phyloP scores from a whole-genome alignment of 2,329 filamentous ascomycete genomes.

The Ustulina deusta region DNA sequence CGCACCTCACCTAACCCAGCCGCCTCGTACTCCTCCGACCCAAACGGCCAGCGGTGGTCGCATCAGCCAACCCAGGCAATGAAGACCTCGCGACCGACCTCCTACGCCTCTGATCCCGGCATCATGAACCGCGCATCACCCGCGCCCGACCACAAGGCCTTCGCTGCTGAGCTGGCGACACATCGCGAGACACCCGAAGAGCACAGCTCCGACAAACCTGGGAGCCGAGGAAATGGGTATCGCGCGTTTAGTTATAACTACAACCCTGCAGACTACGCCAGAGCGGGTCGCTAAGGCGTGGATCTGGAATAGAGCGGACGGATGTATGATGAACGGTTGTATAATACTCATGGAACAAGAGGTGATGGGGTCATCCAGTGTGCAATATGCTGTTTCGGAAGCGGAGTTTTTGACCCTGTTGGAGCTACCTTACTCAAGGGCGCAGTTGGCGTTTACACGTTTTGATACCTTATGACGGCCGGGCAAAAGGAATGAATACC shows the following conservation, averaged over 20 bases:
- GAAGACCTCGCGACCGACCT: constrained; percentile 53
- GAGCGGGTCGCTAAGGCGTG: constrained; percentile 38
- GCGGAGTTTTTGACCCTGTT: not conserved
- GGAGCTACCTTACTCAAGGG: constrained; percentile 22
- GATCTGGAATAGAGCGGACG: not conserved
- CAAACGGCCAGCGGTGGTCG: constrained; percentile 58
- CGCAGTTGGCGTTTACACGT: constrained; percentile 23
- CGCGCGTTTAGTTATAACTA: constrained; percentile 50
- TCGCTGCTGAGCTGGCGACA: constrained; percentile 59
- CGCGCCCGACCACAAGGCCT: constrained; percentile 56
- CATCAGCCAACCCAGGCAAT: constrained; percentile 49
- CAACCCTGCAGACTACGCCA: constrained; percentile 57
- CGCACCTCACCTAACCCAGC: constrained; percentile 49
- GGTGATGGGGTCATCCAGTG: too few species aligned
- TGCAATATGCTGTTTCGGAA: not conserved
- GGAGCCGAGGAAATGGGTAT: constrained; percentile 4
- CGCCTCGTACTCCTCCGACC: constrained; percentile 49
- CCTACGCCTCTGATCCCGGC: constrained; percentile 51
- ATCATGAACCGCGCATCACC: constrained; percentile 52
- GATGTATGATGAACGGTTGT: constrained; percentile 27
- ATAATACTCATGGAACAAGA: not conserved
- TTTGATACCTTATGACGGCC: constrained; percentile 10
- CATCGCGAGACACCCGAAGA: constrained; percentile 63
- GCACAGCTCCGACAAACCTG: constrained; percentile 42
- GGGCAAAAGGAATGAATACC: not conserved